These are phyloP conservation scores for Lactifluus subvellereus DNA, from an alignment of 768 basidiomycete genomes.

Conservation along the genomic window DNA sequence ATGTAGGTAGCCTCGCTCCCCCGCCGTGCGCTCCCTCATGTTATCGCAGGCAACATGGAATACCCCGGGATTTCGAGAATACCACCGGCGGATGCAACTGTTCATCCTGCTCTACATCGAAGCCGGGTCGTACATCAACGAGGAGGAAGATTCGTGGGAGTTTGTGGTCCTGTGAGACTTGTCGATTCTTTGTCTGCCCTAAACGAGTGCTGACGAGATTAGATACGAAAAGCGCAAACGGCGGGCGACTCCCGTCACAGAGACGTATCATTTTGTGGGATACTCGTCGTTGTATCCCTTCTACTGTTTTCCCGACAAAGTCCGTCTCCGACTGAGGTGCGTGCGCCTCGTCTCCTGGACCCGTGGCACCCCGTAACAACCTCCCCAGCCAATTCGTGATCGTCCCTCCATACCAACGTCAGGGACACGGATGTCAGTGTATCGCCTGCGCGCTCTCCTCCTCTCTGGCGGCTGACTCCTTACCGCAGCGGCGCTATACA, in stretches of 20 bases:
- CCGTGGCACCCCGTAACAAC: not conserved
- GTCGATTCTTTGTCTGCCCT: not conserved
- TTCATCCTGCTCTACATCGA: constrained; percentile 95
- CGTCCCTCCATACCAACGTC: constrained; percentile 80
- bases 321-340: constrained; percentile 81
- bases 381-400: constrained; percentile 84
- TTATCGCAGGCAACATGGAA: constrained; percentile 65
- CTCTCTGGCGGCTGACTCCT: not conserved
- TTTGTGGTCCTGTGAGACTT: constrained; percentile 72
- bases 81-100: constrained; percentile 87
- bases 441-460: not conserved
- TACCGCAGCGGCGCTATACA: constrained; percentile 74
- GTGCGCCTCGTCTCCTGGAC: constrained; percentile 18
- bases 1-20: constrained; percentile 47
- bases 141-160: constrained; percentile 92
- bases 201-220: constrained; percentile 5
- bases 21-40: not conserved
- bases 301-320: constrained; percentile 90
- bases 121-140: constrained; percentile 89
- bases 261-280: constrained; percentile 87
- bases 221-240: constrained; percentile 85
- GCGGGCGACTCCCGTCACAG: constrained; percentile 40
- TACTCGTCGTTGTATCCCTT: constrained; percentile 95
- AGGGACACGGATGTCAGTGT: constrained; percentile 82
- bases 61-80: constrained; percentile 85